Conservation (phyloP, 1,284 basidiomycete genomes). For the Pisolithus thermaeus region DNA sequence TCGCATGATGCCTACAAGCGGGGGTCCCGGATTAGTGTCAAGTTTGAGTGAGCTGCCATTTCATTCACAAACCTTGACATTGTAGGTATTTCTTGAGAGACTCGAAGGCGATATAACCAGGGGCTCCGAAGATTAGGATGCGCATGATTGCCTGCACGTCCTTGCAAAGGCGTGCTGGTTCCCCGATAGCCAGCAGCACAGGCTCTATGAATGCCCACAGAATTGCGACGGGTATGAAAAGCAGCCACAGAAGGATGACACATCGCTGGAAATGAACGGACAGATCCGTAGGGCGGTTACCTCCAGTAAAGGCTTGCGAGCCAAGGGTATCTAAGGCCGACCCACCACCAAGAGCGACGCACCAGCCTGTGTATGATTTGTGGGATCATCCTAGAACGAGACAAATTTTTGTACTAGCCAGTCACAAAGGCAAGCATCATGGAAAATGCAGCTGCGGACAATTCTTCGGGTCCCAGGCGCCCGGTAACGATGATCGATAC, state of each 20-base stretch:
- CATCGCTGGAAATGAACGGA: constrained; percentile 68
- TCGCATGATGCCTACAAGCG: constrained; percentile 58
- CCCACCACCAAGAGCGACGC: constrained; percentile 68
- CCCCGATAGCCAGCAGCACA: constrained; percentile 57
- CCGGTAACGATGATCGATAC: constrained; percentile 57
- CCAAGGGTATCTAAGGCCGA: constrained; percentile 74
- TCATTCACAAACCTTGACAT: constrained; percentile 54
- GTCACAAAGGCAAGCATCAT: constrained; percentile 74
- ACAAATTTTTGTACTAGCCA: constrained; percentile 46
- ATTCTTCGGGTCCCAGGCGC: constrained; percentile 59
- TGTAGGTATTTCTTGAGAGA: constrained; percentile 74
- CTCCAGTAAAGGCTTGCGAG: constrained; percentile 69
- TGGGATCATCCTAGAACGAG: constrained; percentile 42
- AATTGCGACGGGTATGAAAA: constrained; percentile 56
- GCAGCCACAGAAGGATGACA: constrained; percentile 52
- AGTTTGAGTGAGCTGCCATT: background rate
- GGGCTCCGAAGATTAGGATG: constrained; percentile 56
- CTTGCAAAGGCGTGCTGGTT: constrained; percentile 46
- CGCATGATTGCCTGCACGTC: constrained; percentile 62
- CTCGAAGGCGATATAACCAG: constrained; percentile 72
- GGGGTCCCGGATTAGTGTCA: background rate
- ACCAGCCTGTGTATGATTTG: constrained; percentile 52
- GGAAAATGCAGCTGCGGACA: constrained; percentile 66
- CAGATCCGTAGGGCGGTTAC: constrained; percentile 48
- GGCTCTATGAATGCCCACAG: constrained; percentile 59